Evolutionary conservation across 2,329 filamentous ascomycete genomes (phyloP), one percentile per base, ranked within the genome.

Genomic region (Penicillium sp.): DNA sequence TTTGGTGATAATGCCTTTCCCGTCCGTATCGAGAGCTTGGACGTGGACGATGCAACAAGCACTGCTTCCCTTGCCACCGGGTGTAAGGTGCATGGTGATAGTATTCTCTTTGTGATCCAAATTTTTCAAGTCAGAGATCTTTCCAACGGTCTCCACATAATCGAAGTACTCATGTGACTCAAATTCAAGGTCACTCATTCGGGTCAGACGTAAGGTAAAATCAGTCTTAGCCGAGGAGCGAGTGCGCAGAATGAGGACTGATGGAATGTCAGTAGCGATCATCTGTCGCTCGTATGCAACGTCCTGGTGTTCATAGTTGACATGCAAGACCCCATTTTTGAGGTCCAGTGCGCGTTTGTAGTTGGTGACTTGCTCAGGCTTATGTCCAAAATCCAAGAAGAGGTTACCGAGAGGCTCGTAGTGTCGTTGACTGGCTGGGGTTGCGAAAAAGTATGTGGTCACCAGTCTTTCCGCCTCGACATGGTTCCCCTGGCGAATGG

Each of bases 321-420:
- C 74, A 8, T 65, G 72, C 9, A 69, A 67, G 18, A 72, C 67
- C 1, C 76, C 75, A 11, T 65, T 67, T 3, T 57, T 59, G 11
- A 80, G 61, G 52, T 79, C 73, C 0, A 81, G 67, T 9, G 64
- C 70, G 7, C 79, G 71, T 23, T 63, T 61, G 53, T 80, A 80
- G 12, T 64, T 54, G 2, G 45, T 64, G 7, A 74, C 59, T 11
- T 61, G 60, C 15, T 63, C 49, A 6, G 61, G 46, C 0, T 51
- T 54, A 41, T 78, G 75, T 6, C 67, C 72, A 55, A 79, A 74
- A 25, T 77, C 73, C 4, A 80, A 37, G n/a, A 71, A 73, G 8
- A 77, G 60, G n/a, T 67, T 68, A 11, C 72, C 73, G 1, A 75
- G 61, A n/a, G 74, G 77, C 54, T 81, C 79, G 57, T 80, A 81